These are phyloP conservation scores for Tremellales sp. DNA, from an alignment of 1,284 basidiomycete genomes.

Conservation along the genomic window DNA sequence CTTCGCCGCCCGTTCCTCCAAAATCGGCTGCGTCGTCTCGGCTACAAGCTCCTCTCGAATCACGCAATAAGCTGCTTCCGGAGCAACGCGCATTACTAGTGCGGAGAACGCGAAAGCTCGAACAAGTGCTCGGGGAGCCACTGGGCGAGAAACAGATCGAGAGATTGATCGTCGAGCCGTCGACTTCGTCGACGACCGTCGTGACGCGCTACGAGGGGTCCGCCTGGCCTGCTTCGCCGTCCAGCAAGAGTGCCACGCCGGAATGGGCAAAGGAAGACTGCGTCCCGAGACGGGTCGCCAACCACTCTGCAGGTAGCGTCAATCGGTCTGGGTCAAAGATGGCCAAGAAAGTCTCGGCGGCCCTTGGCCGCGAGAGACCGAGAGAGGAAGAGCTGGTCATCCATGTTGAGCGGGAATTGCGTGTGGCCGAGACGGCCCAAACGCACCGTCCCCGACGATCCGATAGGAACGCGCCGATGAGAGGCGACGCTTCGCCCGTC, in stretches of 20 bases:
- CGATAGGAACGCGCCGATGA: background rate
- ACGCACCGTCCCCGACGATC: background rate
- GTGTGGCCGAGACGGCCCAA: slow-evolving; percentile 25
- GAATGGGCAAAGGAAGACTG: slow-evolving; percentile 32
- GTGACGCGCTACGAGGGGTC: slow-evolving; percentile 15
- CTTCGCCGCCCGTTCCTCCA: background rate
- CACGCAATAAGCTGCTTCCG: slow-evolving; percentile 58
- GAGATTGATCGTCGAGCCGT: slow-evolving; percentile 31
- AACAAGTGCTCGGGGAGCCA: slow-evolving; percentile 63
- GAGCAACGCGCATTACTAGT: slow-evolving; percentile 67
- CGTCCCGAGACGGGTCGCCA: slow-evolving; percentile 14
- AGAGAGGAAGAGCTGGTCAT: slow-evolving; percentile 16
- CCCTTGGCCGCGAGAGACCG: slow-evolving; percentile 9
- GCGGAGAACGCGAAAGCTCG: slow-evolving; percentile 68
- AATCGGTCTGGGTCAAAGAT: slow-evolving; percentile 1
- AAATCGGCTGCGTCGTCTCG: slow-evolving; percentile 8
- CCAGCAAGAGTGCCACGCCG: slow-evolving; percentile 5
- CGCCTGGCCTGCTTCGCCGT: slow-evolving; percentile 16
- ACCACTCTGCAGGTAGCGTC: background rate
- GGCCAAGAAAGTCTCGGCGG: slow-evolving; percentile 16
- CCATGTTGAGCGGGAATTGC: slow-evolving; percentile 24
- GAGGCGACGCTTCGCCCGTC: too few species aligned
- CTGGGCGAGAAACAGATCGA: slow-evolving; percentile 29
- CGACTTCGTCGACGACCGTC: slow-evolving; percentile 13
- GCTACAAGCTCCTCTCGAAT: background rate